A percentile compares a stretch with the other conserved stretches of the same genome.
Evolutionary conservation across 495 filamentous ascomycete species (phyloP).

Genomic region (Talaromyces nanjingensis): DNA sequence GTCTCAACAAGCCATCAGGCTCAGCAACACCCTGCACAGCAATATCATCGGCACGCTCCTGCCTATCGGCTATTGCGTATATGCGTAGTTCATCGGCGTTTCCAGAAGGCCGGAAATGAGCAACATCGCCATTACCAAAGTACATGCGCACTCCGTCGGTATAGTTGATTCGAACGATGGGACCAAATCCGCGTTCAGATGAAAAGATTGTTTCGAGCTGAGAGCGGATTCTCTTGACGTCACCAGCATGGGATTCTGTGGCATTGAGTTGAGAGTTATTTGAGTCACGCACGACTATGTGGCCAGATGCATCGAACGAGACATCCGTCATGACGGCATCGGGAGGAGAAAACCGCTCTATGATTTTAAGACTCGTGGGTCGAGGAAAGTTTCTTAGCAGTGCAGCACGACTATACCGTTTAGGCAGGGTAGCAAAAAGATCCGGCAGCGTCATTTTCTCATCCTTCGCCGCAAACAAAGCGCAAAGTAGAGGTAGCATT

Average conservation of each 20-base stretch:
- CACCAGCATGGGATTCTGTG: background rate
- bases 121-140: conserved; percentile 21
- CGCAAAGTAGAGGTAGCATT: background rate
- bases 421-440: conserved; percentile 16
- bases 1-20: conserved; percentile 17
- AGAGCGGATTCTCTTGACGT: conserved; percentile 6
- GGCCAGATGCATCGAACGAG: background rate
- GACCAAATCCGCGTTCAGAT: conserved; percentile 14
- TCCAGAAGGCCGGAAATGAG: conserved; percentile 23
- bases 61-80: conserved; percentile 18
- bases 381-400: conserved; percentile 24
- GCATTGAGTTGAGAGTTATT: background rate
- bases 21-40: conserved; percentile 14
- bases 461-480: background rate
- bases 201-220: conserved; percentile 19
- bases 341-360: conserved; percentile 16
- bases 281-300: background rate
- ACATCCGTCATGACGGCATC: conserved; percentile 11
- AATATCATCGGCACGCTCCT: conserved; percentile 21
- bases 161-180: conserved; percentile 17
- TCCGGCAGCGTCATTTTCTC: conserved; percentile 15
- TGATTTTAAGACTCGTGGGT: conserved; percentile 20
- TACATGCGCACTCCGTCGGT: conserved; percentile 21
- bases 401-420: conserved; percentile 16
- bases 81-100: conserved; percentile 25